Evolutionary conservation across 306 rosid genomes (phyloP), one percentile per base, ranked within the genome.

Genomic region (Canavalia ensiformis): DNA sequence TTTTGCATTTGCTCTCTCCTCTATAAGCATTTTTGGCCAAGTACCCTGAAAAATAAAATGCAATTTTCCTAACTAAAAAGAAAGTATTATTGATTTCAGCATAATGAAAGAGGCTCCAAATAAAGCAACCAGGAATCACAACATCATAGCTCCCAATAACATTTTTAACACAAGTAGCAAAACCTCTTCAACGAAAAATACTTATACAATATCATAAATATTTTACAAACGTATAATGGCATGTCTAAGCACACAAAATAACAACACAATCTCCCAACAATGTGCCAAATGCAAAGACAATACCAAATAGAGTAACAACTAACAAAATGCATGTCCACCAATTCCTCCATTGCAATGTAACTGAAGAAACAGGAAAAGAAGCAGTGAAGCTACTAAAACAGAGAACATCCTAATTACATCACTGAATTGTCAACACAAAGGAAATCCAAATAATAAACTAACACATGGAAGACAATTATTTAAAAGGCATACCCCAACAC

Each of bases 401-500:
- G 25, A 57, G 13, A 81, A 55, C 42, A 66, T 65, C 33, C 7
- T 9, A 70, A 57, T 37, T 56, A 46, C 58, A 71, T 58, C 29
- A 57, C 64, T 59, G 68, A 67, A 67, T 50, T 41, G 49, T 45
- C 25, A 51, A 73, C 54, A 66, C 7, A 64, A 76, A 25, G 55
- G 77, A 4, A 63, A 67, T 74, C 46, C 34, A 69, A 64, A 33
- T 42, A 52, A 45, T 29, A 33, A 58, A 64, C 39, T 50, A 46
- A 4, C 42, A 68, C 52, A 49, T 42, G 46, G 31, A 49, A 78
- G 57, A 59, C 31, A 80, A 68, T 8, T 55, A 67, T 63, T 82
- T 60, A 58, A 68, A 83, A 81, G 74, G 77, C 95, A 69, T 89
- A 92, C 98, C 90, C 95, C 94, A 57, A 52, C 82, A 80, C 76